Percentiles rank a stretch among this genome's conserved stretches.
Conservation (phyloP, 176 grass and related monocot species). For the Cenchrus americanus region DNA sequence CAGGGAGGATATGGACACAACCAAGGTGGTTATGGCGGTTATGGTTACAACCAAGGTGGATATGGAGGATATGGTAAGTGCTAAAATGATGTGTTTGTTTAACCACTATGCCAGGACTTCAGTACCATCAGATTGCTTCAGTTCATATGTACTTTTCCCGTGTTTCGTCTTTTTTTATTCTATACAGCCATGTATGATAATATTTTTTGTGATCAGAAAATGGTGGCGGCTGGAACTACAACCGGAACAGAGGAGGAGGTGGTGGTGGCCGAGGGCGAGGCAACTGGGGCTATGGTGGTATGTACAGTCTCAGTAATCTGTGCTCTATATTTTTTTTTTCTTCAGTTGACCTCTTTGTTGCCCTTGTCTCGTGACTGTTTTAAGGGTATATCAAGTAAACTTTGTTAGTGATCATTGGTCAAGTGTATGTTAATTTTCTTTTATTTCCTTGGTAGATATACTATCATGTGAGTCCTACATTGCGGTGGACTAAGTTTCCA, state of each 20-base stretch:
- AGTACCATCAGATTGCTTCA: neutral
- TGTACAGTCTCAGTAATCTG: slow-evolving; percentile 41
- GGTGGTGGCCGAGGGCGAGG: slow-evolving; percentile 67
- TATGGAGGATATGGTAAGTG: slow-evolving; percentile 72
- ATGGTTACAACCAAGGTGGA: slow-evolving; percentile 84
- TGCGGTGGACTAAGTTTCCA: neutral
- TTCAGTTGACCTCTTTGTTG: neutral
- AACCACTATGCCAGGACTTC: neutral
- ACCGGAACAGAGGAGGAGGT: slow-evolving; percentile 55
- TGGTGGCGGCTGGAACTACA: slow-evolving; percentile 83
- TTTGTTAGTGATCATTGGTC: neutral
- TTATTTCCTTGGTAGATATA: neutral
- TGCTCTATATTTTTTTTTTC: slow-evolving; percentile 5
- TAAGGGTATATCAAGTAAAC: slow-evolving; percentile 1
- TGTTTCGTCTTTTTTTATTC: neutral
- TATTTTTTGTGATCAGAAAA: slow-evolving; percentile 58
- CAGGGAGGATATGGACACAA: slow-evolving; percentile 72
- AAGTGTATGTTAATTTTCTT: neutral
- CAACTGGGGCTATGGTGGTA: slow-evolving; percentile 80
- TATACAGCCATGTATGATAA: slow-evolving; percentile 8
- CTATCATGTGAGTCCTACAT: neutral
- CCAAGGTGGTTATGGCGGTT: slow-evolving; percentile 74
- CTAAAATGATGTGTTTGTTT: slow-evolving; percentile 3
- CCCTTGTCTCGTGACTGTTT: neutral
- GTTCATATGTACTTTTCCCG: slow-evolving; percentile 24